Conservation (phyloP, 306 rosid genomes). For the Cicer cuneatum region DNA sequence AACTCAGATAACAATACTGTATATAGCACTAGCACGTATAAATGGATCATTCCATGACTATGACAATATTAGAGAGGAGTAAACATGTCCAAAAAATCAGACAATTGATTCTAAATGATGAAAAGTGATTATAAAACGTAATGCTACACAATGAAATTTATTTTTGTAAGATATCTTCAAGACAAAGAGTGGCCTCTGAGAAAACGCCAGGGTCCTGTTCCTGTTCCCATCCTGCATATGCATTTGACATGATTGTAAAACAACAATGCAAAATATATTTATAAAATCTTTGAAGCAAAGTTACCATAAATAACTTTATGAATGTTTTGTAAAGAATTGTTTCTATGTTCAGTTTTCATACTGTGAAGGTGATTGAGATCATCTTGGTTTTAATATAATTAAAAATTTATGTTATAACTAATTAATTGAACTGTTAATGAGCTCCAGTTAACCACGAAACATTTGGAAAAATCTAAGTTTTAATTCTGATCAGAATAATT, state of each 20-base stretch:
- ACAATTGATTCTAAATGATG: slow-evolving; percentile 32
- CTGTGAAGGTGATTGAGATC: neutral
- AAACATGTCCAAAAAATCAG: neutral
- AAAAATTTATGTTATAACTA: too few relatives aligned
- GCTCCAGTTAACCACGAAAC: too few relatives aligned
- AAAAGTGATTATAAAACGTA: slow-evolving; percentile 14
- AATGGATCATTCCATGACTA: slow-evolving; percentile 24
- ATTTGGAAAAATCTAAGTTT: too few relatives aligned
- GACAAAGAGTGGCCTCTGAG: slow-evolving; percentile 50
- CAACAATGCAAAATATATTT: neutral
- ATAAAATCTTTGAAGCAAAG: neutral
- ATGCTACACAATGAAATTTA: slow-evolving; percentile 25
- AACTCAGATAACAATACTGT: neutral
- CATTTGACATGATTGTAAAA: neutral
- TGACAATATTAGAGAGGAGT: slow-evolving; percentile 1
- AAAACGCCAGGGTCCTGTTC: slow-evolving; percentile 94
- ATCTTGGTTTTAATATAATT: too few relatives aligned
- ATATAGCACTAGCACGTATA: slow-evolving; percentile 37
- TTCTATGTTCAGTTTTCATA: neutral
- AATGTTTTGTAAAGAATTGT: neutral
- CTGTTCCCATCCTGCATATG: slow-evolving; percentile 87
- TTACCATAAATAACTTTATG: neutral
- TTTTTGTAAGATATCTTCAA: slow-evolving; percentile 10
- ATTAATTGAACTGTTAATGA: too few relatives aligned
- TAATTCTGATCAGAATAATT: too few relatives aligned